A percentile compares a stretch with the other conserved stretches of the same genome.
phyloP scores from a whole-genome alignment of 208 protist genomes.

The Crithidia mellificae region DNA sequence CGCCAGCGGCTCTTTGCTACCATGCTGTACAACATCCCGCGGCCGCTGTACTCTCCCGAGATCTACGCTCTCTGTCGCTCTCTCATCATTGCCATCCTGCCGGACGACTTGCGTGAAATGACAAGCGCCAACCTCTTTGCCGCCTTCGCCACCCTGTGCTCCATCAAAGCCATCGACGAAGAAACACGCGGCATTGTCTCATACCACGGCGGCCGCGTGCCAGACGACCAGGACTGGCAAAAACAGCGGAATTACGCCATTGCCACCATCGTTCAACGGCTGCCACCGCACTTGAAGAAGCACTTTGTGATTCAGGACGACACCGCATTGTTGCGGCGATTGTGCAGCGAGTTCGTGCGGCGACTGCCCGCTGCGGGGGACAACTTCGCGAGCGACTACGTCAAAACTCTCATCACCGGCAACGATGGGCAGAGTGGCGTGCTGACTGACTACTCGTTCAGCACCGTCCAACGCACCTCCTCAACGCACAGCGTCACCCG shows the following conservation, averaged over 20 bases:
- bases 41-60: background rate
- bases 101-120: background rate
- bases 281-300: conserved; percentile 15
- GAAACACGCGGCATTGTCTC: too few relatives aligned
- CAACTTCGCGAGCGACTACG: conserved; percentile 17
- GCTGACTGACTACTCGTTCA: conserved; percentile 1
- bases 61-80: conserved; percentile 6
- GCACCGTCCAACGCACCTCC: background rate
- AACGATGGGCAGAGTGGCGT: too few relatives aligned
- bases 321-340: background rate
- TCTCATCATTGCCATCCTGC: background rate
- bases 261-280: background rate
- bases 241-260: conserved; percentile 3
- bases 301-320: conserved; percentile 13
- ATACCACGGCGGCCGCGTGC: too few relatives aligned
- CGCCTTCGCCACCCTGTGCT: background rate
- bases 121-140: background rate
- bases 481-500: conserved; percentile 5
- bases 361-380: conserved; percentile 24
- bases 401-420: conserved; percentile 24
- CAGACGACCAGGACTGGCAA: too few relatives aligned
- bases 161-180: background rate
- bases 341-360: conserved; percentile 25
- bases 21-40: conserved; percentile 2
- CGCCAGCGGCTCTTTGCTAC: background rate